These are phyloP conservation scores for Yamadazyma jaroonii DNA, from an alignment of 1,139 yeast genomes.

Conservation along the genomic window DNA sequence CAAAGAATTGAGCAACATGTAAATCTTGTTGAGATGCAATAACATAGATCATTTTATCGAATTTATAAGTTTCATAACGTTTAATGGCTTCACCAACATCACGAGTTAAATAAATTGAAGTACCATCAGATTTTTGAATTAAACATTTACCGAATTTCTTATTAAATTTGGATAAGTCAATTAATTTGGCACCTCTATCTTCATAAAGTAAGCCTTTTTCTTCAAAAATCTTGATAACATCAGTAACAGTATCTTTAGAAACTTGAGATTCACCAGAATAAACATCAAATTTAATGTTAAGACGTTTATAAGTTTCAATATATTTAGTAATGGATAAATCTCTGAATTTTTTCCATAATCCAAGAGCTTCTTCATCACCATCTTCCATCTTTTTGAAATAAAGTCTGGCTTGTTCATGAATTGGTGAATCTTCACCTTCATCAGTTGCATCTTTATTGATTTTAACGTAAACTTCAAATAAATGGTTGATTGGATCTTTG, in stretches of 20 bases:
- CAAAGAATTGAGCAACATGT: conserved; percentile 91
- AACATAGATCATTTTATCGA: conserved; percentile 95
- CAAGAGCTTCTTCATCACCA: conserved; percentile 80
- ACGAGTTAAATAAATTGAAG: conserved; percentile 90
- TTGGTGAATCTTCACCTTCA: conserved; percentile 67
- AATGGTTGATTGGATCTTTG: conserved; percentile 86
- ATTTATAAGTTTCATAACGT: conserved; percentile 79
- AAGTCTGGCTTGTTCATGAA: conserved; percentile 82
- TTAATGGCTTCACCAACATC: conserved; percentile 97
- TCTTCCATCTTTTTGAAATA: conserved; percentile 93
- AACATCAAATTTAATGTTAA: conserved; percentile 81
- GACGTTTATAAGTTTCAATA: conserved; percentile 84
- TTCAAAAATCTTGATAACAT: conserved; percentile 60
- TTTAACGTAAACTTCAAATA: conserved; percentile 90
- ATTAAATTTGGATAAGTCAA: conserved; percentile 82
- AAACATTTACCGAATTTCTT: conserved; percentile 93
- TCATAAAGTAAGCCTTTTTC: conserved; percentile 74
- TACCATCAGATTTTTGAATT: conserved; percentile 94
- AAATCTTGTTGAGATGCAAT: conserved; percentile 96
- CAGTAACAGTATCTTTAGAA: conserved; percentile 65
- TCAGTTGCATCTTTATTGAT: conserved; percentile 75
- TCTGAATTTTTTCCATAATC: conserved; percentile 86
- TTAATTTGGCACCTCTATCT: conserved; percentile 88
- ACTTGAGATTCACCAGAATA: conserved; percentile 98
- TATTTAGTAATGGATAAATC: conserved; percentile 84